Base-by-base conservation (phyloP, 768 basidiomycete species). In the Kwoniella sp. region DNA sequence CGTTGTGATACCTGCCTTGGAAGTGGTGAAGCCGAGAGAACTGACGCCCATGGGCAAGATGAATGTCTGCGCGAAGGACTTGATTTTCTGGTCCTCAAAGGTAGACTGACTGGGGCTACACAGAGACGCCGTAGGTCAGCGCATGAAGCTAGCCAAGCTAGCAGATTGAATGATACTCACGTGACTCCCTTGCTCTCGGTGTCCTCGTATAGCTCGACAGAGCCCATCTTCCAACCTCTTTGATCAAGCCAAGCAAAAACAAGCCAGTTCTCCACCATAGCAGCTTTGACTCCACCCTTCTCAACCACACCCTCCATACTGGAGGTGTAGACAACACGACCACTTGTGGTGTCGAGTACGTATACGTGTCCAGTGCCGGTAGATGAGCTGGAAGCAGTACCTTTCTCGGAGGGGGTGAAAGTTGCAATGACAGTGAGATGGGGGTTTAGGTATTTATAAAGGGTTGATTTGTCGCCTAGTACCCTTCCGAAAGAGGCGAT, bases 391-490 rank as follows among this genome's bases (percentile, higher is more conserved):
- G 10, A 8, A 17, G 56, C 21, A 2, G 51, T 12, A 22, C 49
- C 56, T 33, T 51, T 52, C 2, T 36, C 26, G 17, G 64, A 55
- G 7, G 60, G 67, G 51, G 19, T 82, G 15, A 82, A 79, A 6
- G 91, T 91, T 29, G 88, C 80, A 37, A 91, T 82, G 8, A 86
- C 85, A 53, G 88, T 83, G 33, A 93, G 70, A 69, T 91, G 87
- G 8, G 88, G 89, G 76, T 95, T 95, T 64, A 97, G 84, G 74
- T 96, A 95, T 81, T 97, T 97, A 83, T 96, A 95, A 62, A 97
- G 78, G 30, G 92, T 93, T 37, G 86, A 87, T 57, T 92, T 86
- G 78, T 94, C 89, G 1, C 90, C 93, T 3, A 91, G 82, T 3
- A 95, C 92, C 71, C 88, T 88, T 3, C 94, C 95, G 29, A 88